Base-by-base conservation (phyloP, 768 basidiomycete genomes). In the Podaxis rugospora region DNA sequence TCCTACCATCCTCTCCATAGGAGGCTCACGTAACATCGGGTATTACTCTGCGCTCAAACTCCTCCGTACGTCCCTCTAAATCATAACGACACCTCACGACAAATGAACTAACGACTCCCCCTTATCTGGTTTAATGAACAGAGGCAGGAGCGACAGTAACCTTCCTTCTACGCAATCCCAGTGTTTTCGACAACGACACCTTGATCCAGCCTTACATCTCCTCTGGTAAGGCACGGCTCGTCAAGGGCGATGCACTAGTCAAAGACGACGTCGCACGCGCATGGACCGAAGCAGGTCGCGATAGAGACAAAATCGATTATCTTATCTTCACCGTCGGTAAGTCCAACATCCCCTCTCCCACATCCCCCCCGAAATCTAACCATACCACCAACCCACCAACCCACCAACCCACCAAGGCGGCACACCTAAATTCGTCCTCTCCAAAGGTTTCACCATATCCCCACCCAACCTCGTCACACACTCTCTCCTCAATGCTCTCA, bases 191-290 rank as follows among this genome's bases (percentile, higher is more conserved):
- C 47, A 63, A 71, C 5, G 83, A 90, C 64, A 72, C 74, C 23
- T 65, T 63, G 1, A 80, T 90, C n/a, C 81, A 88, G 64, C 61
- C 63, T 9, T 80, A 82, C 67, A 66, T 89, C 51, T 68, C 75
- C 51, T 66, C 75, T 0, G 86, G 85, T 4, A 78, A 77, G 55
- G 89, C 83, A 1, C 76, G 70, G 10, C 70, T 89, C 6, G 66
- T 87, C 9, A 76, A 83, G 62, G 89, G 89, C 4, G 87, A 90
- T 63, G 88, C 84, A 0, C 74, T 85, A 5, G 74, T 78, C 37
- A 68, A 76, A 57, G 76, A 73, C 0, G 84, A 89, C 63, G 78
- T 87, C 55, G 61, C 75, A 61, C 72, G 69, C 14, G 84, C 77
- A 2, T 88, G 87, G 86, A 67, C 75, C 4, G 75, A 74, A 57